Conservation (phyloP, 2,329 filamentous ascomycete species). For the Penicillium sp. region DNA sequence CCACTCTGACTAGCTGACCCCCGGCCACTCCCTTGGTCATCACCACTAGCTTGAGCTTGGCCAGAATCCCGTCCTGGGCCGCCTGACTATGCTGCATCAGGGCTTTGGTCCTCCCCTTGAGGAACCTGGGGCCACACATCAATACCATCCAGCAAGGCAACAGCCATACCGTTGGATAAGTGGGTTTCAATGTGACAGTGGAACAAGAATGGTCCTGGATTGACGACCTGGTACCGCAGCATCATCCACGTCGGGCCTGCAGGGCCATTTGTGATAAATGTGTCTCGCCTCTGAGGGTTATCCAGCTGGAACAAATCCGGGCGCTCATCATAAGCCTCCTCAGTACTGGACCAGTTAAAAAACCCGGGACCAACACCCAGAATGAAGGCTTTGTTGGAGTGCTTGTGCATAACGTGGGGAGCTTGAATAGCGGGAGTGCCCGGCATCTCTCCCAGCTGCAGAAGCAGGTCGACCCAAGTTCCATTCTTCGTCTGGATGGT, state of each 20-base stretch:
- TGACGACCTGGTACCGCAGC: slow-evolving; percentile 54
- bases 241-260: slow-evolving; percentile 49
- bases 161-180: slow-evolving; percentile 55
- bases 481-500: slow-evolving; percentile 43
- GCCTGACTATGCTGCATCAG: no score
- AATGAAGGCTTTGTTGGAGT: slow-evolving; percentile 53
- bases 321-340: slow-evolving; percentile 46
- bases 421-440: slow-evolving; percentile 36
- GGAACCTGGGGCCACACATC: slow-evolving; percentile 53
- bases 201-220: slow-evolving; percentile 56
- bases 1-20: not conserved
- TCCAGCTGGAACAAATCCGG: slow-evolving; percentile 55
- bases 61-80: not conserved
- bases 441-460: slow-evolving; percentile 37
- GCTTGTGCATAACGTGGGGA: slow-evolving; percentile 57
- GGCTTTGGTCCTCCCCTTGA: slow-evolving; percentile 27
- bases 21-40: slow-evolving; percentile 6
- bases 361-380: slow-evolving; percentile 47
- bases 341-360: slow-evolving; percentile 51
- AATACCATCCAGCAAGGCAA: slow-evolving; percentile 56
- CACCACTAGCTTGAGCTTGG: not conserved
- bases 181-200: slow-evolving; percentile 60
- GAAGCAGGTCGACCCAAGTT: slow-evolving; percentile 49
- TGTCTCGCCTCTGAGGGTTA: slow-evolving; percentile 51
- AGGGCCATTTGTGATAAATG: slow-evolving; percentile 42